Evolutionary conservation across 169 alveolate species (phyloP), one percentile per base, ranked within the genome.

Genomic region (Cryptosporidium muris): DNA sequence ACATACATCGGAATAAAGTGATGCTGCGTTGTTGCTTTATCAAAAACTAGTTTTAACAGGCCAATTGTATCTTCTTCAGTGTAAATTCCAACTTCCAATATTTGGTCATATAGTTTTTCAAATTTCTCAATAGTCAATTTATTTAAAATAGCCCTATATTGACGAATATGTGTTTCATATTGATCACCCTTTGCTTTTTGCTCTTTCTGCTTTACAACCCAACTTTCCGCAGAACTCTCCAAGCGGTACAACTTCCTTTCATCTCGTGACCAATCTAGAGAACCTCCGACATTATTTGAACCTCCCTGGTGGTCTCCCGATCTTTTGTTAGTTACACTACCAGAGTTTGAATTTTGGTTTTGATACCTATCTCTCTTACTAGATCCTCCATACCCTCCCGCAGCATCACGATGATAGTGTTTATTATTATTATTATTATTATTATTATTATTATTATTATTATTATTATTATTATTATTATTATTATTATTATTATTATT

Each of bases 1-100:
- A 91, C 96, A 82, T 93, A 93, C 96, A 93, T 93, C 36, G 94
- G 94, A 1, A 93, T 92, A 65, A 93, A 93, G 80, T 93, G 96
- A 82, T 93, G 96, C 62, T 93, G 96, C 0, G 96, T 93, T 40
- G 93, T 92, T 14, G 96, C 96, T 53, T 93, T 93, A 40, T 89
- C 96, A 66, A 93, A 93, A 34, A 91, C 88, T 80, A 89, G 82
- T 51, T 65, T 62, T 81, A 89, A 66, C 37, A 91, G 64, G 45
- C 88, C 90, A 37, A 85, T 81, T 56, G 85, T 85, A 42, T 91
- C 90, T 51, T 64, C 89, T 36, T 65, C 91, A 63, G 60, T 81
- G 34, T 68, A 53, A n/a, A 90, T 88, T 2, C 92, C 92, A 1
- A 82, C 89, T 3, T 47, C 25, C 11, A 82, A 16, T 60, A 90